Evolutionary conservation across 306 rosid genomes (phyloP), one percentile per base, ranked within the genome.

Genomic region (Mimosa bimucronata): DNA sequence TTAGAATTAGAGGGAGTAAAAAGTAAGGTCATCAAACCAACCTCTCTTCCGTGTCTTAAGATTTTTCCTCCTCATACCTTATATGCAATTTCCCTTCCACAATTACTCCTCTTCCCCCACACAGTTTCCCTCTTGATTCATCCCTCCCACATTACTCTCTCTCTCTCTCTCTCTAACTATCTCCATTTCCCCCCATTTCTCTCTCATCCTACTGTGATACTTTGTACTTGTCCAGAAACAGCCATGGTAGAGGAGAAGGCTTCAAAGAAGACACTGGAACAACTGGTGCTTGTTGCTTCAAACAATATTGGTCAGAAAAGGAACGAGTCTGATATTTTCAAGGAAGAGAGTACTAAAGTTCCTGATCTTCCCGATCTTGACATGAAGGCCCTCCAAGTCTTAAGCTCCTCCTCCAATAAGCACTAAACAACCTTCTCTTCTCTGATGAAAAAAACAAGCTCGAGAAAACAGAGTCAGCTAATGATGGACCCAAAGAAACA

Each of bases 261-360:
- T 55, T 48, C 85, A 21, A 83, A 80, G 42, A 79, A n/a, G 3
- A 21, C 48, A 44, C 75, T 42, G 14, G 79, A 81, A 23, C 41
- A 83, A 71, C 79, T 65, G 28, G 76, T 38, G 16, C 79, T 77
- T 29, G 78, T 73, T 77, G n/a, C n/a, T n/a, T n/a, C n/a, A n/a
- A n/a, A 14, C 5, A 80, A 66, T 0, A 16, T 0, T 2, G 87
- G 68, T 67, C 83, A 81, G 1, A 84, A 81, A 23, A 34, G 84
- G 4, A 68, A 90, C 0, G 82, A 83, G 28, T 83, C 87, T 0
- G 83, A 62, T 73, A 86, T 88, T 0, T 91, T 91, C 69, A 84
- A 89, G 77, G 96, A 91, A 81, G 93, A 91, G 81, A 91, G 90
- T 75, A 89, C 77, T 55, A 82, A 52, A 12, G 88, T 91, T 53